phyloP scores from a whole-genome alignment of 257 asterid species.

The Solanum etuberosum region DNA sequence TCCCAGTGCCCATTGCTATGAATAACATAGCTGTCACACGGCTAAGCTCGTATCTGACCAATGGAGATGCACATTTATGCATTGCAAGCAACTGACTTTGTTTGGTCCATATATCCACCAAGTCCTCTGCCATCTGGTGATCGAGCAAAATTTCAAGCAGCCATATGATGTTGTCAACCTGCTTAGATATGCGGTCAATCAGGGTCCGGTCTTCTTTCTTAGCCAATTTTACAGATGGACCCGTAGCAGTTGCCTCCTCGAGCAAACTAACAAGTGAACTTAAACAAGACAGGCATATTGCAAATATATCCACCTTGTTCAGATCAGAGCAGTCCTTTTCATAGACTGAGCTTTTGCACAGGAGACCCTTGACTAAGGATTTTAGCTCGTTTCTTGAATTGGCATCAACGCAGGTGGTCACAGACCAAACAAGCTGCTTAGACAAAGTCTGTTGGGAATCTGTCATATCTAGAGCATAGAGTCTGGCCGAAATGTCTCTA shows the following conservation, averaged over 20 bases:
- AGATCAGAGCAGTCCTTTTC: slow-evolving; percentile 45
- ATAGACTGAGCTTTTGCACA: slow-evolving; percentile 57
- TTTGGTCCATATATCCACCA: slow-evolving; percentile 60
- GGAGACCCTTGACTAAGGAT: slow-evolving; percentile 65
- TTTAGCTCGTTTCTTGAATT: slow-evolving; percentile 73
- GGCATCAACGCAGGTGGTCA: slow-evolving; percentile 43
- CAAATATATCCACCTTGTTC: slow-evolving; percentile 46
- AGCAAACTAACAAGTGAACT: slow-evolving; percentile 44
- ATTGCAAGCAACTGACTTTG: slow-evolving; percentile 42
- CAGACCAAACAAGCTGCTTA: slow-evolving; percentile 61
- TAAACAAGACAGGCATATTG: slow-evolving; percentile 48
- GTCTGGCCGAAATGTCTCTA: slow-evolving; percentile 56
- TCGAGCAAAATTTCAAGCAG: slow-evolving; percentile 71
- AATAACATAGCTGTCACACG: slow-evolving; percentile 75
- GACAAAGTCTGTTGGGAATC: slow-evolving; percentile 45
- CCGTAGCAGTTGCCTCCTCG: slow-evolving; percentile 46
- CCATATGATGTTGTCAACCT: slow-evolving; percentile 83
- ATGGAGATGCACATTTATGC: slow-evolving; percentile 55
- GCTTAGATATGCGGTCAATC: slow-evolving; percentile 59
- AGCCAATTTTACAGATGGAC: slow-evolving; percentile 8
- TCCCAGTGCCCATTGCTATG: slow-evolving; percentile 69
- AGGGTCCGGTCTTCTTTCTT: slow-evolving; percentile 42
- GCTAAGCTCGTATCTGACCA: slow-evolving; percentile 79
- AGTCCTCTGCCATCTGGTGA: slow-evolving; percentile 72
- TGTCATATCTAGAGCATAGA: slow-evolving; percentile 21